Base-by-base conservation (phyloP, 176 grass and related monocot species). In the Hsuehochloa calcarea region DNA sequence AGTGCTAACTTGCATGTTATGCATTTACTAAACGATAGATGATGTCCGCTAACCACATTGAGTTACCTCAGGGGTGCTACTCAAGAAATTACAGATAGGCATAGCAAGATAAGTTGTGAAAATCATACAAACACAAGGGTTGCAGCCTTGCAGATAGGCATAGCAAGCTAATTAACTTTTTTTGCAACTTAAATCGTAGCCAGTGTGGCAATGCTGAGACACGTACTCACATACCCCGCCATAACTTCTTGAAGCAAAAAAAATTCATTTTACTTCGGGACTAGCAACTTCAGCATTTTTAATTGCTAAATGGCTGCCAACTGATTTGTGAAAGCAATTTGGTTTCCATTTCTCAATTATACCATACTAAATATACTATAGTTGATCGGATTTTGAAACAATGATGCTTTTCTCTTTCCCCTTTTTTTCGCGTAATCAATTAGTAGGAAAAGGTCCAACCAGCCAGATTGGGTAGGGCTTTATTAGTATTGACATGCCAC, bases 401-500 rank as follows among this genome's bases (percentile, higher is more conserved):
- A 70, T 51, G 10, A 41, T 40, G 16, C 0, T 49, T 27, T 27
- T 55, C 9, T 51, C 37, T 63, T 29, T 47, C n/a, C 2, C 11
- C 23, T 23, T 44, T 74, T 75, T 74, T 75, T 73, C 34, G 68
- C 39, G 10, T 59, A 60, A 41, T 58, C 10, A 82, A 71, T 38
- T 59, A 34, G 72, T 29, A 60, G 15, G 1, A 69, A 2, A 71
- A 17, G 23, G 40, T 37, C 72, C 65, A 71, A 46, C 12, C 20
- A 70, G 34, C 22, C 38, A 72, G 6, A 71, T 61, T 47, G 22
- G 54, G 46, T 45, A 87, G 37, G 65, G 2, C 66, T 76, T 54
- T n/a, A 49, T 83, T 80, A 69, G 29, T n/a, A 16, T 25, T 84
- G n/a, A 15, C 54, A 25, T 65, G 72, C n/a, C 47, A 55, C 49